Evolutionary conservation across 306 rosid species (phyloP).

Genomic region (Vachellia pachyceras): DNA sequence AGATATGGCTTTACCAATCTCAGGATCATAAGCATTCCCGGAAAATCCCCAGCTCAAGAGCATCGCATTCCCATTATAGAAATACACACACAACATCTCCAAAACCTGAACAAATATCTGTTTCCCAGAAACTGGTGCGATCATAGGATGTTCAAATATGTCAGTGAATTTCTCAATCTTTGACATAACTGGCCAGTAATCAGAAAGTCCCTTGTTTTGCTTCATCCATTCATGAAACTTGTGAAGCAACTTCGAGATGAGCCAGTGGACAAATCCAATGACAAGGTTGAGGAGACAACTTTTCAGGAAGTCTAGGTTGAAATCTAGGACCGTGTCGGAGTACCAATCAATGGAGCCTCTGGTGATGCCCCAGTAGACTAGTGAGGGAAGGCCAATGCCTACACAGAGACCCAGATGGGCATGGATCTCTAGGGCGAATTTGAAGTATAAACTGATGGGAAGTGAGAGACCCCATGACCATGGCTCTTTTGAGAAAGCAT

Average conservation of each 20-base stretch:
- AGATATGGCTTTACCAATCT: constrained; percentile 47
- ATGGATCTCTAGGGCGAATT: constrained; percentile 49
- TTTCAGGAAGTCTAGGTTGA: constrained; percentile 46
- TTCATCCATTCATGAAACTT: constrained; percentile 32
- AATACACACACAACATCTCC: constrained; percentile 31
- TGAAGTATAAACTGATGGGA: constrained; percentile 50
- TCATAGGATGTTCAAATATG: constrained; percentile 27
- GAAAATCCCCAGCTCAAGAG: constrained; percentile 52
- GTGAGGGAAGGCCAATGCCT: constrained; percentile 50
- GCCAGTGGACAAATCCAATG: constrained; percentile 39
- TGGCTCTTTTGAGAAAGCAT: constrained; percentile 37
- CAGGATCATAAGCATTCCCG: constrained; percentile 42
- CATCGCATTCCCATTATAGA: constrained; percentile 47
- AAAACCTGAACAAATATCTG: constrained; percentile 25
- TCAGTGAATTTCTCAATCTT: constrained; percentile 21
- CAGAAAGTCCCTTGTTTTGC: constrained; percentile 17
- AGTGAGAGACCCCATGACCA: constrained; percentile 49
- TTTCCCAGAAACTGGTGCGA: constrained; percentile 29
- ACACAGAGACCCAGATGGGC: constrained; percentile 49
- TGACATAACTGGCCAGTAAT: constrained; percentile 15
- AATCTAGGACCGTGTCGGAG: constrained; percentile 27
- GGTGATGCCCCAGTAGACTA: constrained; percentile 49
- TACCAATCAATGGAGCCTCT: constrained; percentile 47
- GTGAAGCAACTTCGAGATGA: constrained; percentile 37
- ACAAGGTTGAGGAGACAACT: constrained; percentile 36